Percentiles rank a stretch among this genome's conserved stretches.
phyloP scores from a whole-genome alignment of 2,329 filamentous ascomycete genomes.

The Scedosporium apiospermum region DNA sequence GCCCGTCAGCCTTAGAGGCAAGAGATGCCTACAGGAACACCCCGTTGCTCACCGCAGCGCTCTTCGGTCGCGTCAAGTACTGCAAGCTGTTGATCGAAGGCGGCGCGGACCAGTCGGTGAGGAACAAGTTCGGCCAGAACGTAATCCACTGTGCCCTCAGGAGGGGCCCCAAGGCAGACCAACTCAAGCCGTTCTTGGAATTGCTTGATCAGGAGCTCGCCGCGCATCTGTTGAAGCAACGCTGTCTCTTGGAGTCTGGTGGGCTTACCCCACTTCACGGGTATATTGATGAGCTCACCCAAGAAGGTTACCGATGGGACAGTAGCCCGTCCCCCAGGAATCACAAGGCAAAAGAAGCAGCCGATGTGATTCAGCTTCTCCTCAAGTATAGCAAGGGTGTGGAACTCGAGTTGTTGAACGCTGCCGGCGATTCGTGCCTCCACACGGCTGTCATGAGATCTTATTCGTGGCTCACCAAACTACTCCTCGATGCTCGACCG shows the following conservation, averaged over 20 bases:
- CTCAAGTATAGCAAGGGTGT: constrained; percentile 46
- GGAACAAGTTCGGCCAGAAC: constrained; percentile 54
- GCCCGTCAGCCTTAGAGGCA: constrained; percentile 52
- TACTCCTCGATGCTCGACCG: constrained; percentile 45
- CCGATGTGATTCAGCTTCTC: constrained; percentile 37
- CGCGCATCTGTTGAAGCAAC: constrained; percentile 47
- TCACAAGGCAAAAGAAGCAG: constrained; percentile 13
- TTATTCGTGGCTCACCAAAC: constrained; percentile 24
- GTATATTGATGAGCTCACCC: constrained; percentile 32
- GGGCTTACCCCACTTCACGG: constrained; percentile 55
- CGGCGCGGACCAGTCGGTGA: constrained; percentile 60
- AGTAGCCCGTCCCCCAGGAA: constrained; percentile 5
- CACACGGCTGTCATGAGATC: constrained; percentile 42
- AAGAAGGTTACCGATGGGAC: neutral
- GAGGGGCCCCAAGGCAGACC: constrained; percentile 20
- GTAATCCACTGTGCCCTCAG: constrained; percentile 51
- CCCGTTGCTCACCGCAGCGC: constrained; percentile 59
- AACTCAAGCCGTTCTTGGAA: constrained; percentile 39
- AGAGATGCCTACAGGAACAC: constrained; percentile 51
- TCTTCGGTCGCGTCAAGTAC: constrained; percentile 41
- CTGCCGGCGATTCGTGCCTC: constrained; percentile 54
- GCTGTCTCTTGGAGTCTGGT: constrained; percentile 38
- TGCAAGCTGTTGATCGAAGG: constrained; percentile 53
- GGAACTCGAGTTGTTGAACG: constrained; percentile 50
- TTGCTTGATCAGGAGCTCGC: constrained; percentile 50